Conservation (phyloP, 2,329 filamentous ascomycete genomes). For the Fusarium beomiforme region DNA sequence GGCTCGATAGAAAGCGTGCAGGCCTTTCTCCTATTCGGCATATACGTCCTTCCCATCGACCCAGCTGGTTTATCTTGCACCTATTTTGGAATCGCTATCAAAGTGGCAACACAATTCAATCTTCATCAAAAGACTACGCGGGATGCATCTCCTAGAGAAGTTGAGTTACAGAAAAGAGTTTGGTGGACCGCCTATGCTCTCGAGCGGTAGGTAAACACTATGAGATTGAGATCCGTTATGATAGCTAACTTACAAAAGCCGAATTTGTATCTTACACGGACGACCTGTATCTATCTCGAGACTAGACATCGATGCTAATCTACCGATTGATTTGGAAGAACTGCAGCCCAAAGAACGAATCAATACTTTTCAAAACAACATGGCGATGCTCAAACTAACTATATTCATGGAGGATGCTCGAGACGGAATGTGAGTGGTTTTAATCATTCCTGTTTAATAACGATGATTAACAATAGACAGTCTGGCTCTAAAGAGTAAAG, state of each 20-base stretch:
- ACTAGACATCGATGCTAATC: constrained; percentile 13
- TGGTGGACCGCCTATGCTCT: constrained; percentile 40
- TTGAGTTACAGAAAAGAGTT: constrained; percentile 29
- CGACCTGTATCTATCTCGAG: constrained; percentile 31
- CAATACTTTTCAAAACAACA: constrained; percentile 33
- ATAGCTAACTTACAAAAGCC: constrained; percentile 15
- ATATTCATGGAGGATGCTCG: constrained; percentile 37
- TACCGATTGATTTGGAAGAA: constrained; percentile 23
- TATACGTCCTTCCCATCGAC: constrained; percentile 32
- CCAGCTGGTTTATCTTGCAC: constrained; percentile 35
- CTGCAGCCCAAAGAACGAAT: constrained; percentile 19
- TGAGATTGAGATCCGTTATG: neutral
- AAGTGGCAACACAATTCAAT: constrained; percentile 28
- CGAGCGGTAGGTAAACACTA: constrained; percentile 21
- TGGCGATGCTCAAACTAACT: constrained; percentile 26
- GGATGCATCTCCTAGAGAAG: neutral
- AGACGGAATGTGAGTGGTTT: constrained; percentile 25
- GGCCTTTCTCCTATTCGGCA: constrained; percentile 32
- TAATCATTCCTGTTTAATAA: neutral
- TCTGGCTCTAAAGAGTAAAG: constrained; percentile 14
- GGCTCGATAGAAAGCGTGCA: constrained; percentile 34
- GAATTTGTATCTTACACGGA: constrained; percentile 33
- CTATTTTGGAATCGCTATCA: constrained; percentile 38
- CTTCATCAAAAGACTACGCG: constrained; percentile 13
- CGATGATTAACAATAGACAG: neutral